These are phyloP conservation scores for Metarhizium sp. DNA, from an alignment of 2,329 filamentous ascomycete genomes.

Conservation along the genomic window DNA sequence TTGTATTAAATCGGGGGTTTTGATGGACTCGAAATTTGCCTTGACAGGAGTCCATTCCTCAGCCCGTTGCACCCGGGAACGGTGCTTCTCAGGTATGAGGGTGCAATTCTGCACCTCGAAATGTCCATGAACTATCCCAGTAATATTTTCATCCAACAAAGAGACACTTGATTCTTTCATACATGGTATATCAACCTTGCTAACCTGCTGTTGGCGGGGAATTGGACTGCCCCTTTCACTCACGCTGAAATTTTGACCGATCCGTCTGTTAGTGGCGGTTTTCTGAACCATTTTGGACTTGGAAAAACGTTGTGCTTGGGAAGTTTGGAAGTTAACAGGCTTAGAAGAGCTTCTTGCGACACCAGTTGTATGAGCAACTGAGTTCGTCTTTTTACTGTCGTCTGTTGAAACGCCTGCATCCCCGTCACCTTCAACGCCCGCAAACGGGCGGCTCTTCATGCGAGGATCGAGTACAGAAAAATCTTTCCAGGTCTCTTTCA, in stretches of 20 bases:
- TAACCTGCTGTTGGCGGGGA: not conserved
- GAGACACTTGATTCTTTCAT: not conserved
- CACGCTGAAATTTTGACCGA: slow-evolving; percentile 1
- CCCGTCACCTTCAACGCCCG: not conserved
- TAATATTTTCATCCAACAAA: not conserved
- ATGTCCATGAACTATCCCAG: not conserved
- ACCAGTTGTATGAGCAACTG: not conserved
- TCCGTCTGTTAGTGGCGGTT: not conserved
- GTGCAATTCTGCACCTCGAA: not conserved
- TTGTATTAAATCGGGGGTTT: not conserved
- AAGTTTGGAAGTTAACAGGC: not conserved
- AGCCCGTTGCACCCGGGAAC: not conserved
- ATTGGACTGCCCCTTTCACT: slow-evolving; percentile 5
- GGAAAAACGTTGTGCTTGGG: not conserved
- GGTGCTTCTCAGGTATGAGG: not conserved
- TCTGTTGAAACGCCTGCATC: not conserved
- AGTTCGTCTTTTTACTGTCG: not conserved
- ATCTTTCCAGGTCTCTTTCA: not conserved
- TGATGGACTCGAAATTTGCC: not conserved
- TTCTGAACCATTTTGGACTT: not conserved
- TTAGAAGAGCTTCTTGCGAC: not conserved
- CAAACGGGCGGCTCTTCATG: not conserved
- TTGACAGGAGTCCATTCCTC: not conserved
- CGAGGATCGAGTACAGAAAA: not conserved
- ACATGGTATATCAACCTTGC: not conserved